phyloP scores from a whole-genome alignment of 2,329 filamentous ascomycete genomes.

The Claviceps sp. region DNA sequence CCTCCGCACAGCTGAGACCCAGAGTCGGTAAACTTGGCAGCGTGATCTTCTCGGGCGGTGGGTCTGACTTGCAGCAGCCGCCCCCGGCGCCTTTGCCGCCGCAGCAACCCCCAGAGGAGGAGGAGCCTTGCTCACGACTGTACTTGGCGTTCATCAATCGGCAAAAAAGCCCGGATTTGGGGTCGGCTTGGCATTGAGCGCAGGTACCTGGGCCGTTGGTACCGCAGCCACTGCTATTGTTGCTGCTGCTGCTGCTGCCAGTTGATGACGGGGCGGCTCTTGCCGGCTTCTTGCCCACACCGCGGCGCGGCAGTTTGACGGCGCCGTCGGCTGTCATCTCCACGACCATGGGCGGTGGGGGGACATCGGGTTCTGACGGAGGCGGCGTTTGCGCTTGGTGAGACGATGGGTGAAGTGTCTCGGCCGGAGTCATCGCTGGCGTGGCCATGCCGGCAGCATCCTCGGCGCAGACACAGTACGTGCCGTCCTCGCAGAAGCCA shows the following conservation, averaged over 20 bases:
- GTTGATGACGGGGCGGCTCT: constrained; percentile 10
- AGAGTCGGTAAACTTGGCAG: constrained; percentile 30
- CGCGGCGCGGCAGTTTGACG: constrained; percentile 40
- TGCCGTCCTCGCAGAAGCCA: constrained; percentile 72
- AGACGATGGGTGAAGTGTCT: constrained; percentile 26
- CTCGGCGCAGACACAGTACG: constrained; percentile 71
- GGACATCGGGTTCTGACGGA: constrained; percentile 46
- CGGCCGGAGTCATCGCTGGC: constrained; percentile 25
- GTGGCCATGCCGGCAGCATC: constrained; percentile 26
- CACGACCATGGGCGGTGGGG: constrained; percentile 36
- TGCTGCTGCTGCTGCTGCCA: not conserved
- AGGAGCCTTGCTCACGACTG: constrained; percentile 25
- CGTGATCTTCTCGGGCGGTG: constrained; percentile 20
- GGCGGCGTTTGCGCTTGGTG: constrained; percentile 43
- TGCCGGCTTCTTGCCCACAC: constrained; percentile 16
- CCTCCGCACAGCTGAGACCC: constrained; percentile 60
- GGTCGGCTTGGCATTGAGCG: constrained; percentile 63
- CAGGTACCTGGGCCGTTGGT: constrained; percentile 65
- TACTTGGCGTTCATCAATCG: constrained; percentile 61
- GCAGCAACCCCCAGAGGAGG: constrained; percentile 34
- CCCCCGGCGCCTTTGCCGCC: constrained; percentile 44
- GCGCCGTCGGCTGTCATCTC: constrained; percentile 47
- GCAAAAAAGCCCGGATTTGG: constrained; percentile 71
- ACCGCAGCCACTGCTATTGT: constrained; percentile 35
- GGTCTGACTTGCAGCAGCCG: constrained; percentile 47